Percentiles rank a stretch among this genome's conserved stretches.
phyloP scores from a whole-genome alignment of 345 rosid genomes.

The Odontarrhena argentea region DNA sequence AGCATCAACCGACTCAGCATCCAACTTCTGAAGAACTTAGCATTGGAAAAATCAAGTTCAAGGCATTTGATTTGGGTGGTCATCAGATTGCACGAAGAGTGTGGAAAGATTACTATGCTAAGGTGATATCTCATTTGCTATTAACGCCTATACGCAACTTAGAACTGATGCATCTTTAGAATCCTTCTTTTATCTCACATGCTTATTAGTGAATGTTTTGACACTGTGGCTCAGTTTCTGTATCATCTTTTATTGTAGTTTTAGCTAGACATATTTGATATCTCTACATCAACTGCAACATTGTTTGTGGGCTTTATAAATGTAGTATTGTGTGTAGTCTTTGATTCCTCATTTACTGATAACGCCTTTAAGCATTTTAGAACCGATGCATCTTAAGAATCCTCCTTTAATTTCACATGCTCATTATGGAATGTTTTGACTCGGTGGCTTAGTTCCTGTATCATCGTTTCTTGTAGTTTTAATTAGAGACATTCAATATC shows the following conservation, averaged over 20 bases:
- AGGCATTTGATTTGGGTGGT: conserved; percentile 90
- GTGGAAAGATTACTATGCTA: conserved; percentile 93
- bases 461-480: not conserved
- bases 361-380: not conserved
- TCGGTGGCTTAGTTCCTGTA: not conserved
- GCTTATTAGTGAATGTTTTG: not conserved
- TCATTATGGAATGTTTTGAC: not conserved
- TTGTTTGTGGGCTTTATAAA: not conserved
- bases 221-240: not conserved
- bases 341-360: conserved; percentile 2
- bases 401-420: not conserved
- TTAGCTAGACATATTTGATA: not conserved
- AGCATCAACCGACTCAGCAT: conserved; percentile 90
- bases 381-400: not conserved
- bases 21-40: conserved; percentile 92
- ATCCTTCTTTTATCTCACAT: conserved; percentile 1
- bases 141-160: not conserved
- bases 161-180: not conserved
- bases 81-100: conserved; percentile 93
- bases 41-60: conserved; percentile 88
- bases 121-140: conserved; percentile 45
- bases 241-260: not conserved
- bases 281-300: conserved; percentile 2
- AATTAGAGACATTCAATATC: not conserved
- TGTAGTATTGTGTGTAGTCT: not conserved